Evolutionary conservation across 768 basidiomycete species (phyloP).

Genomic region (Mycena metata): DNA sequence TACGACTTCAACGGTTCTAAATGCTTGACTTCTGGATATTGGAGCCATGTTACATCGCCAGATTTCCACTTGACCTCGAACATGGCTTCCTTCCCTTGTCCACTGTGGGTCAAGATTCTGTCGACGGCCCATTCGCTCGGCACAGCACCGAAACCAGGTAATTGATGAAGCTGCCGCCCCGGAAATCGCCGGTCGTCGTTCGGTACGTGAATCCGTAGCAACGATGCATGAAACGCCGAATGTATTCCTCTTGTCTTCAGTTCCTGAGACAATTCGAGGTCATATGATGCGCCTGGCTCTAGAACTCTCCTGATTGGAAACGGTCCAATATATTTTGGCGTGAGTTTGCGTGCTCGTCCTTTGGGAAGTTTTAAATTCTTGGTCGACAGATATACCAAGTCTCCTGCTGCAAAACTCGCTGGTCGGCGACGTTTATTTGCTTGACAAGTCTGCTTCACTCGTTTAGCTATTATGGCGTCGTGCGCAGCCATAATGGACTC

Average conservation of each 20-base stretch:
- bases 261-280: conserved; percentile 42
- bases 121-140: conserved; percentile 26
- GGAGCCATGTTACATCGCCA: conserved; percentile 37
- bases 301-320: conserved; percentile 15
- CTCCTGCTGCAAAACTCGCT: conserved; percentile 33
- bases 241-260: conserved; percentile 26
- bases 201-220: conserved; percentile 37
- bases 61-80: conserved; percentile 37
- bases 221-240: conserved; percentile 48
- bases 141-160: conserved; percentile 39
- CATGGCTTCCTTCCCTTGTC: no score
- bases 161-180: conserved; percentile 26
- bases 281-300: conserved; percentile 38
- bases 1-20: conserved; percentile 1
- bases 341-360: conserved; percentile 31
- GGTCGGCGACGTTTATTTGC: conserved; percentile 39
- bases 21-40: conserved; percentile 13
- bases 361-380: conserved; percentile 36
- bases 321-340: conserved; percentile 36
- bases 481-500: conserved; percentile 44
- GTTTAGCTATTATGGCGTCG: conserved; percentile 46
- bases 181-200: conserved; percentile 48
- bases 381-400: conserved; percentile 29
- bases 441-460: conserved; percentile 37
- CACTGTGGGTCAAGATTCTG: neutral